Evolutionary conservation across 164 flowering plant species (phyloP).

Genomic region (Magnolia kwangsiensis): DNA sequence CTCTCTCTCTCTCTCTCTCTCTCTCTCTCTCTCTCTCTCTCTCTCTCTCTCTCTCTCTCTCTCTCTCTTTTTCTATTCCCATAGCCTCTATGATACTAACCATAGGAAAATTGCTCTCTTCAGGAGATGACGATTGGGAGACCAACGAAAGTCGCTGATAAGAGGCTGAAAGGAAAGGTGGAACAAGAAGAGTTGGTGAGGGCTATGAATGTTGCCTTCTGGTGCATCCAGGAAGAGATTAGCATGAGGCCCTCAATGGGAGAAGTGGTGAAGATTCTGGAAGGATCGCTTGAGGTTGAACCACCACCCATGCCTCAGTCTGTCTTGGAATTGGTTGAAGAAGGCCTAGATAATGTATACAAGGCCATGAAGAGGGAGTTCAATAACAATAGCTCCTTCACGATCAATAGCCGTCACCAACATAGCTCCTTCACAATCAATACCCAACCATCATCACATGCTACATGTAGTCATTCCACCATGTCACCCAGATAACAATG

Average conservation of each 20-base stretch:
- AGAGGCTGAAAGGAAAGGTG: constrained; percentile 42
- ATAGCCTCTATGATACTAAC: background rate
- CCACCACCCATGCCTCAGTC: constrained; percentile 86
- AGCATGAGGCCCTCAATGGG: constrained; percentile 87
- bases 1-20: no score
- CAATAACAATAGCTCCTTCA: constrained; percentile 10
- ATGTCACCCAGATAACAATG: constrained; percentile 74
- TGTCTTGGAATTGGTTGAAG: constrained; percentile 66
- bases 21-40: no score
- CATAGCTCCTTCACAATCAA: no score
- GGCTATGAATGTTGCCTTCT: constrained; percentile 69
- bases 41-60: no score
- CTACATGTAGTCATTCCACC: constrained; percentile 79
- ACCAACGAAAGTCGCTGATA: constrained; percentile 50
- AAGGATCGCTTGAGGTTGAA: constrained; percentile 62
- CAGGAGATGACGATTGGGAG: constrained; percentile 68
- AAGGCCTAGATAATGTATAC: constrained; percentile 81
- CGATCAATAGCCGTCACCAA: constrained; percentile 17
- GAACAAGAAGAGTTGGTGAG: constrained; percentile 61
- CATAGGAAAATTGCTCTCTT: background rate
- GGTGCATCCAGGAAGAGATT: constrained; percentile 96
- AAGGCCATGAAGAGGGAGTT: constrained; percentile 64
- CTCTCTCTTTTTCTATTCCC: background rate
- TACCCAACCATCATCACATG: constrained; percentile 33
- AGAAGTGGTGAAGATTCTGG: constrained; percentile 85